Evolutionary conservation across 1,284 basidiomycete genomes (phyloP), one percentile per base, ranked within the genome.

Genomic region (Cryptococcus jaspeensis): DNA sequence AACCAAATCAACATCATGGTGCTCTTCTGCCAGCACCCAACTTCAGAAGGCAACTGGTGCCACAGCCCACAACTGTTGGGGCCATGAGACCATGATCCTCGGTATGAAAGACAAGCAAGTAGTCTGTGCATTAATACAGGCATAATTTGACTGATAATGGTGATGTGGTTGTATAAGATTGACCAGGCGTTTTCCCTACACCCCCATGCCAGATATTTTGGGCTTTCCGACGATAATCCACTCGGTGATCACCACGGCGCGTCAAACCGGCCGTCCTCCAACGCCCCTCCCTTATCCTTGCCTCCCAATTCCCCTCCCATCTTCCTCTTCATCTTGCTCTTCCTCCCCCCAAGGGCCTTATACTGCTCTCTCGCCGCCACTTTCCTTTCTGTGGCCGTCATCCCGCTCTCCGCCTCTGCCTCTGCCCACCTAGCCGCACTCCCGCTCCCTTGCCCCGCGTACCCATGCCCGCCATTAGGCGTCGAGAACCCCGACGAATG

Each of bases 301-400:
- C 59, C 58, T 23, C 72, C 73, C 53, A 72, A 37, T 46, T 70
- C 67, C 16, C 74, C 75, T 16, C 75, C 77, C 69, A 77, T 73
- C 62, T 69, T 91, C 47, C 78, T 81, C 74, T 86, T 89, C 5
- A 66, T 63, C 60, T 78, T 77, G 9, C 84, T 80, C 78, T 93
- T 94, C 61, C 91, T 82, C 11, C 91, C 91, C 18, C 87, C 87
- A 8, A 93, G 78, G 53, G 90, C 88, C 79, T 93, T 93, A 79
- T 94, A 94, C 81, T 87, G 86, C 69, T 87, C 87, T 39, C 91
- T 82, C 84, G 92, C 90, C 73, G 92, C 89, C 1, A 84, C 57
- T 76, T 92, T 93, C 39, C 83, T 83, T 40, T 49, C 48, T 15
- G 48, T 38, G 35, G 48, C 16, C 12, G 37, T 52, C 37, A 51